These are phyloP conservation scores for Suillus luteus DNA, from an alignment of 768 basidiomycete species.

Conservation along the genomic window DNA sequence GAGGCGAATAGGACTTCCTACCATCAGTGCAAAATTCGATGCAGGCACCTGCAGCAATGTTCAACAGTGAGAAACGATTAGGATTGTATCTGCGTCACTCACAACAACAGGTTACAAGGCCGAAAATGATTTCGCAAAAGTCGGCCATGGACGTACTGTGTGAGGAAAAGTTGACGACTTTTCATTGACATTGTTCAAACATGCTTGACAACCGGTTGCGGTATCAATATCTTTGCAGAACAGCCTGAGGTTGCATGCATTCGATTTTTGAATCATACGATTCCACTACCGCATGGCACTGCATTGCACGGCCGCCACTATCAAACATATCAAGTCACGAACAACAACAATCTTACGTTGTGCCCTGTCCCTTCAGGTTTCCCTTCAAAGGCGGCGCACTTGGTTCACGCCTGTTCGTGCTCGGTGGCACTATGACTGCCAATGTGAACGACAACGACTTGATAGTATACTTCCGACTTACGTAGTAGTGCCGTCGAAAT, in stretches of 20 bases:
- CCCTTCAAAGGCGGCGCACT: no score
- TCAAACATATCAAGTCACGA: not conserved
- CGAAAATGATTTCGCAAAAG: constrained; percentile 26
- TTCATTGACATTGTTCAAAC: not conserved
- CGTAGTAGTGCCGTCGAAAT: no score
- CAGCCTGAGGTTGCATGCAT: not conserved
- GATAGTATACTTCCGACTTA: no score
- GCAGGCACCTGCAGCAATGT: constrained; percentile 5
- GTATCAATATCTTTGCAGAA: not conserved
- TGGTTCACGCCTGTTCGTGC: no score
- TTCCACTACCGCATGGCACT: not conserved
- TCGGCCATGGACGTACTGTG: constrained; percentile 13
- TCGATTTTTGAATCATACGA: not conserved
- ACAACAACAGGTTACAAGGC: constrained; percentile 22
- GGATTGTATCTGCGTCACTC: constrained; percentile 9
- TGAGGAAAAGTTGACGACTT: not conserved
- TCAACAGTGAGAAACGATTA: constrained; percentile 14
- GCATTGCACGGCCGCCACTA: not conserved
- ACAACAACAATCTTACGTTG: not conserved
- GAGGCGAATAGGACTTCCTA: not conserved
- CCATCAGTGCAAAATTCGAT: not conserved
- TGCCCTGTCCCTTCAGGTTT: not conserved
- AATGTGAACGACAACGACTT: not conserved
- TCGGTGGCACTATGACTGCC: no score
- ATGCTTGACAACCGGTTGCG: not conserved